phyloP scores from a whole-genome alignment of 148 eudicot species.

The Arctostaphylos glauca region DNA sequence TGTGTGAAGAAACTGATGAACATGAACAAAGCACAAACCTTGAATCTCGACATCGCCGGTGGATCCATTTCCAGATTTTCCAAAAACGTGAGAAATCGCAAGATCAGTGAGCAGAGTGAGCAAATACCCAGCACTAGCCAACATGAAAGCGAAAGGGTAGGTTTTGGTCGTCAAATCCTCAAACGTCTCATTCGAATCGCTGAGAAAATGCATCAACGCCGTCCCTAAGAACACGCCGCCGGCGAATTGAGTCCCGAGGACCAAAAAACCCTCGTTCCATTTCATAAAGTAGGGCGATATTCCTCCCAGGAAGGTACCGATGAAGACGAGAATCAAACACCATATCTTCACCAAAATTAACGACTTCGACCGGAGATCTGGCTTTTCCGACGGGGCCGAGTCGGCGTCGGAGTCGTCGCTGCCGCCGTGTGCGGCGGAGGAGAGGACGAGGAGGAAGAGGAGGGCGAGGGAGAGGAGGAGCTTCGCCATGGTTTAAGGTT shows the following conservation, averaged over 20 bases:
- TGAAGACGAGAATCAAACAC: conserved; percentile 48
- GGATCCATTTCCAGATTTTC: conserved; percentile 22
- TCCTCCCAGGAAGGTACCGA: conserved; percentile 55
- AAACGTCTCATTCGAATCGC: conserved; percentile 59
- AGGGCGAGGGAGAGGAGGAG: conserved; percentile 8
- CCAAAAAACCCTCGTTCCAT: conserved; percentile 66
- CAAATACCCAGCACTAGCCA: conserved; percentile 60
- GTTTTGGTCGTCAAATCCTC: conserved; percentile 48
- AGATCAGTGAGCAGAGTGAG: conserved; percentile 60
- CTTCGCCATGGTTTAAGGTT: conserved; percentile 15
- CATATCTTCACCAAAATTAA: conserved; percentile 51
- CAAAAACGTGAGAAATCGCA: conserved; percentile 35
- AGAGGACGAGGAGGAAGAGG: conserved; percentile 25
- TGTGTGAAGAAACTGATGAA: background rate
- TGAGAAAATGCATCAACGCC: conserved; percentile 66
- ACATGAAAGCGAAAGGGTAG: conserved; percentile 71
- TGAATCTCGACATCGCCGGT: conserved; percentile 31
- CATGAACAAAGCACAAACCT: conserved; percentile 34
- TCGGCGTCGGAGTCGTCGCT: conserved; percentile 17
- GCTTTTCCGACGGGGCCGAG: conserved; percentile 13
- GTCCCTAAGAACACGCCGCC: conserved; percentile 71
- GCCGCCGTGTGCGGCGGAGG: conserved; percentile 27
- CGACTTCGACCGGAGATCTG: conserved; percentile 37
- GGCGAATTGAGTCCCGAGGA: conserved; percentile 60
- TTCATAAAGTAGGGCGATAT: conserved; percentile 57